phyloP scores from a whole-genome alignment of 345 rosid species.

The Eucalyptus erythrocorys region DNA sequence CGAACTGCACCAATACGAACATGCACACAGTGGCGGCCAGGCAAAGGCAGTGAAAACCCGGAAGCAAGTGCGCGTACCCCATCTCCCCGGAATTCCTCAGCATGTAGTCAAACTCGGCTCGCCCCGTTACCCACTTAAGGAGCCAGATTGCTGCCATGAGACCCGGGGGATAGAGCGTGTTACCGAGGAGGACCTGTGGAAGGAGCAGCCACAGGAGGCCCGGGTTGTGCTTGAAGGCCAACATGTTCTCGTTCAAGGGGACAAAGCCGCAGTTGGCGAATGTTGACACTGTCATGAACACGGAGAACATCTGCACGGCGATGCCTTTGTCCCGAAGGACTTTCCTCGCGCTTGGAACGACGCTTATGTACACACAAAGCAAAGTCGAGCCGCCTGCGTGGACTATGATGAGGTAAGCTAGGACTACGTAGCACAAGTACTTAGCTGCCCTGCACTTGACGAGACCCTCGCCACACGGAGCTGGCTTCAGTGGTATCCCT shows the following conservation, averaged over 20 bases:
- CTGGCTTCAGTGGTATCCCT: neutral
- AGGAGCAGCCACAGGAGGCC: conserved; percentile 37
- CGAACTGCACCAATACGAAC: neutral
- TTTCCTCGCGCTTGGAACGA: conserved; percentile 19
- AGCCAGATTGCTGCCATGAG: conserved; percentile 22
- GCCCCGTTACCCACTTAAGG: conserved; percentile 13
- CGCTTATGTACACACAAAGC: conserved; percentile 15
- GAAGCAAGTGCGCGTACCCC: conserved; percentile 36
- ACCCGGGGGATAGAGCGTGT: conserved; percentile 36
- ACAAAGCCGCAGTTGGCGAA: conserved; percentile 50
- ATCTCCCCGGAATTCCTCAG: conserved; percentile 18
- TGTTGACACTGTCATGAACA: conserved; percentile 41
- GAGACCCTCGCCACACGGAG: neutral
- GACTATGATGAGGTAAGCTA: conserved; percentile 21
- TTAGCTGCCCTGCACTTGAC: neutral
- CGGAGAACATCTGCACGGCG: conserved; percentile 19
- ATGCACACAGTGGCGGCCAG: conserved; percentile 33
- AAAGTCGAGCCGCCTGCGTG: conserved; percentile 21
- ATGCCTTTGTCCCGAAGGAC: conserved; percentile 27
- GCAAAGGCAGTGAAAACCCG: conserved; percentile 33
- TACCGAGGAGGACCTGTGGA: conserved; percentile 41
- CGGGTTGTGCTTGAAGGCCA: conserved; percentile 35
- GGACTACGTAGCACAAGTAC: conserved; percentile 18
- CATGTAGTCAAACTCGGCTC: conserved; percentile 16
- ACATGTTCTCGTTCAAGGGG: conserved; percentile 72